Evolutionary conservation across 1,139 yeast genomes (phyloP).

Genomic region (Yamadazyma triangularis): DNA sequence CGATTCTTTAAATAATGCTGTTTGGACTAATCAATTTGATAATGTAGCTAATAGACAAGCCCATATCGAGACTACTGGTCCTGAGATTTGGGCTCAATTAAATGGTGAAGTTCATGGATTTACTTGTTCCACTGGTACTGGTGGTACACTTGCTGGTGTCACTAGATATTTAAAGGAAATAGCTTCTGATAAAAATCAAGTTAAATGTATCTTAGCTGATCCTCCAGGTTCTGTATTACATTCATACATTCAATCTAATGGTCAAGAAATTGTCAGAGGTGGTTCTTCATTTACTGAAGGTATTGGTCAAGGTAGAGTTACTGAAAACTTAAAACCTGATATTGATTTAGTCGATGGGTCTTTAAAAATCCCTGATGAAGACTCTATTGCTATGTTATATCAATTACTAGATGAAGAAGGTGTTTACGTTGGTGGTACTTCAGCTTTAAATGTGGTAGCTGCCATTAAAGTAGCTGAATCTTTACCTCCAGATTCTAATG

Average conservation of each 20-base stretch:
- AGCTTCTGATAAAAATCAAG: constrained; percentile 38
- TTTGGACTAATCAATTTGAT: constrained; percentile 91
- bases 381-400: constrained; percentile 76
- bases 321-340: constrained; percentile 74
- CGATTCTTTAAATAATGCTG: constrained; percentile 66
- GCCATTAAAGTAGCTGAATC: constrained; percentile 67
- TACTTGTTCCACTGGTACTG: constrained; percentile 89
- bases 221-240: constrained; percentile 91
- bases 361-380: constrained; percentile 67
- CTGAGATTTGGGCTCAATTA: constrained; percentile 85
- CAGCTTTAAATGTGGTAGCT: constrained; percentile 79
- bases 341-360: constrained; percentile 71
- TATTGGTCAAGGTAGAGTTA: constrained; percentile 91
- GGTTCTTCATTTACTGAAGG: constrained; percentile 94
- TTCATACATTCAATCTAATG: constrained; percentile 67
- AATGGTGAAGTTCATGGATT: constrained; percentile 78
- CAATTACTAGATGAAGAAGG: constrained; percentile 86
- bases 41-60: constrained; percentile 84
- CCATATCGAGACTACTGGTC: constrained; percentile 89
- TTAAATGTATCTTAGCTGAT: constrained; percentile 72
- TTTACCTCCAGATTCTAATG: constrained; percentile 78
- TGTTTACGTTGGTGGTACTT: constrained; percentile 83
- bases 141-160: constrained; percentile 85
- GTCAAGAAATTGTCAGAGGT: constrained; percentile 55
- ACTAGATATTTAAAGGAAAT: constrained; percentile 70